Evolutionary conservation across 768 basidiomycete species (phyloP).

Genomic region (Tulasnella calospora): DNA sequence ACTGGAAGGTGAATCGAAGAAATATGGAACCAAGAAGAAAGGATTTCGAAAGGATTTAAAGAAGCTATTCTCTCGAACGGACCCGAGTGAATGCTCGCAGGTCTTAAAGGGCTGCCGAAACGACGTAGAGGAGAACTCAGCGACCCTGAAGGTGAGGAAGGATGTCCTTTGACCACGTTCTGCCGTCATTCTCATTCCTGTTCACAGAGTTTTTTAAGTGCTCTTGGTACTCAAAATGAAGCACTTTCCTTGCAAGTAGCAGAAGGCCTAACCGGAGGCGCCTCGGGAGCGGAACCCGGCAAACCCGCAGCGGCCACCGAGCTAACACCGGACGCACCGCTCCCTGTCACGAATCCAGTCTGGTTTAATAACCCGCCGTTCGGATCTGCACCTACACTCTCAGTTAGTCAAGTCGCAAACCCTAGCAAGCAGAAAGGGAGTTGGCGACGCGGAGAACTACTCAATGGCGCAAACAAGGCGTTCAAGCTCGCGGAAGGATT

Average conservation of each 20-base stretch:
- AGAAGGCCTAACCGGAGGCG: background rate
- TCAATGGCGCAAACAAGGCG: background rate
- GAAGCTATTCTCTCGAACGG: background rate
- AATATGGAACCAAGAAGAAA: background rate
- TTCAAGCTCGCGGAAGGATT: background rate
- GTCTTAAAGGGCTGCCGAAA: background rate
- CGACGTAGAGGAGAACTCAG: background rate
- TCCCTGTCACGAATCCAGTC: background rate
- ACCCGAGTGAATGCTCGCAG: background rate
- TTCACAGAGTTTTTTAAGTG: background rate
- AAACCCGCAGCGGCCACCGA: background rate
- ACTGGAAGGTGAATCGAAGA: background rate
- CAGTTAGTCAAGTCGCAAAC: background rate
- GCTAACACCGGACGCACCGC: background rate
- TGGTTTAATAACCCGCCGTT: background rate
- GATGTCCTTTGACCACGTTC: background rate
- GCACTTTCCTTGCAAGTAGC: background rate
- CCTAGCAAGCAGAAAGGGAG: background rate
- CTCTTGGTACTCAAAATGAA: background rate
- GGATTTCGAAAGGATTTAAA: background rate
- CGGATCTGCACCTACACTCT: background rate
- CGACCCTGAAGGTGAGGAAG: background rate
- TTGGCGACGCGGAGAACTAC: background rate
- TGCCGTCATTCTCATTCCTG: background rate
- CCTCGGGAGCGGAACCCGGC: background rate